These are phyloP conservation scores for Drechmeria coniospora DNA, from an alignment of 2,329 filamentous ascomycete genomes.

Conservation along the genomic window DNA sequence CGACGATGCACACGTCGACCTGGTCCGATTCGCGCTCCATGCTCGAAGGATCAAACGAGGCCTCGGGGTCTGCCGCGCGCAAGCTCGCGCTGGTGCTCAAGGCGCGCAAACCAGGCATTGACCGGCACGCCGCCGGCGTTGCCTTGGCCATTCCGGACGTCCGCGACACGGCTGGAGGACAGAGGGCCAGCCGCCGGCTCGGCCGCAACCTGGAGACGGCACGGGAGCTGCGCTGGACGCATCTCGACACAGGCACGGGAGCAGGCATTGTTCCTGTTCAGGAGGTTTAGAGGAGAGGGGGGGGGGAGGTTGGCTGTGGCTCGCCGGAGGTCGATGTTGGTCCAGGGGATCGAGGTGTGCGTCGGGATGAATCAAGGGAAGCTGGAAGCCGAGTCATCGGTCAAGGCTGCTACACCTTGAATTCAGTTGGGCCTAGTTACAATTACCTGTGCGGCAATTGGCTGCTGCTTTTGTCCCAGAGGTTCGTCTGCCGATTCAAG, in stretches of 20 bases:
- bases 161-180: slow-evolving; percentile 7
- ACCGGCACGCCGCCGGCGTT: slow-evolving; percentile 7
- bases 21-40: slow-evolving; percentile 81
- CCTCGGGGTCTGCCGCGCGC: slow-evolving; percentile 21
- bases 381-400: no score
- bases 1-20: slow-evolving; percentile 94
- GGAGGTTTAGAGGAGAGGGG: slow-evolving; percentile 1
- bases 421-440: slow-evolving; percentile 2
- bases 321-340: no score
- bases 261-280: slow-evolving; percentile 17
- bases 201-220: slow-evolving; percentile 15
- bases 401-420: slow-evolving; percentile 1
- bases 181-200: slow-evolving; percentile 9
- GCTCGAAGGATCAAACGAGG: slow-evolving; percentile 47
- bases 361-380: slow-evolving; percentile 1
- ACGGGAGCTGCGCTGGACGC: slow-evolving; percentile 22
- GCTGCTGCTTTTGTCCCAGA: slow-evolving; percentile 2
- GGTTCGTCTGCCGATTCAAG: slow-evolving; percentile 6
- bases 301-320: no score
- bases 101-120: slow-evolving; percentile 11
- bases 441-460: slow-evolving; percentile 9
- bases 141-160: slow-evolving; percentile 5
- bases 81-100: slow-evolving; percentile 20
- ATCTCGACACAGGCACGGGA: slow-evolving; percentile 22
- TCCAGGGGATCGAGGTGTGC: slow-evolving; percentile 2